Evolutionary conservation across 2,329 filamentous ascomycete genomes (phyloP).

Genomic region (Aureobasidium sp.): DNA sequence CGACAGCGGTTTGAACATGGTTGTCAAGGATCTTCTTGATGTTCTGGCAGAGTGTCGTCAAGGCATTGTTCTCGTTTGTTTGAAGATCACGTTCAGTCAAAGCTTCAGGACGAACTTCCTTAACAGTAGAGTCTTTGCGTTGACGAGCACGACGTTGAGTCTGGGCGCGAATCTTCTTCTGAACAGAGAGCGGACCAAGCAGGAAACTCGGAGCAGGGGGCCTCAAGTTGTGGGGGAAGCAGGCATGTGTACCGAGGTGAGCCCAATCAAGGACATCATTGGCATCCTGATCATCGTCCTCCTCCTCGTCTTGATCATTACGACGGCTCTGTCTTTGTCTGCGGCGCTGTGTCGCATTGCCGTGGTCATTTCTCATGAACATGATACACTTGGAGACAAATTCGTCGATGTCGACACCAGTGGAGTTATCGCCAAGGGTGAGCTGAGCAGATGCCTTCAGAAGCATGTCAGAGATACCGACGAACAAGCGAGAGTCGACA

Average conservation of each 20-base stretch:
- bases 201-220: constrained; percentile 77
- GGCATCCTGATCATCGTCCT: constrained; percentile 54
- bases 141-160: constrained; percentile 65
- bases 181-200: constrained; percentile 78
- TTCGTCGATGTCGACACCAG: constrained; percentile 81
- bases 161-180: constrained; percentile 70
- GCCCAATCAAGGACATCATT: constrained; percentile 75
- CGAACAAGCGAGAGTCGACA: constrained; percentile 79
- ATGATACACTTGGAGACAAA: constrained; percentile 84
- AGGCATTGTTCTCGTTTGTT: constrained; percentile 67
- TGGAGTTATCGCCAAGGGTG: constrained; percentile 62
- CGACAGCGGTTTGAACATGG: constrained; percentile 29
- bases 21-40: constrained; percentile 57
- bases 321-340: constrained; percentile 13
- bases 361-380: constrained; percentile 62
- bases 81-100: constrained; percentile 67
- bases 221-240: constrained; percentile 63
- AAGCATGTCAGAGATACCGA: constrained; percentile 71
- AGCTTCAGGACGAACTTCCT: constrained; percentile 68
- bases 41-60: constrained; percentile 69
- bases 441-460: constrained; percentile 71
- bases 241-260: constrained; percentile 70
- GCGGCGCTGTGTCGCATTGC: constrained; percentile 18
- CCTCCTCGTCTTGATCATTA: constrained; percentile 47
- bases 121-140: constrained; percentile 58